phyloP scores from a whole-genome alignment of 257 asterid species.

The Leonotis leonurus region DNA sequence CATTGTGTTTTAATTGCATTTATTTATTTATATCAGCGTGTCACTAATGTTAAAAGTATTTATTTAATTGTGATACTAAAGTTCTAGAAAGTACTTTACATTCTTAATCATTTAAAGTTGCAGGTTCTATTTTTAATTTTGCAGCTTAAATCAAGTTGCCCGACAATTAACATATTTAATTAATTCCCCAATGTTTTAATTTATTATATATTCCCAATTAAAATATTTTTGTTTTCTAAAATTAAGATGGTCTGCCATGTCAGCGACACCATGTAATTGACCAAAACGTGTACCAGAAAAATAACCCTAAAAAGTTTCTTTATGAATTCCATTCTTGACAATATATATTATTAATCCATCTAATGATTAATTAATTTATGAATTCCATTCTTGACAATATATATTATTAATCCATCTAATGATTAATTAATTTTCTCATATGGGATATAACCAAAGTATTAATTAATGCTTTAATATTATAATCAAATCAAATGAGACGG shows the following conservation, averaged over 20 bases:
- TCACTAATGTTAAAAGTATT: background rate
- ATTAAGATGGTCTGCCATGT: background rate
- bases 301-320: slow-evolving; percentile 9
- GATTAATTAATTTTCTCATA: background rate
- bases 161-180: background rate
- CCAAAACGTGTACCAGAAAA: slow-evolving; percentile 10
- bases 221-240: background rate
- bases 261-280: slow-evolving; percentile 22
- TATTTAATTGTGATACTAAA: background rate
- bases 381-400: slow-evolving; percentile 2
- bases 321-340: background rate
- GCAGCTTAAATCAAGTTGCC: slow-evolving; percentile 4
- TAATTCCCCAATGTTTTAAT: no score
- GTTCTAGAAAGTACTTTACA: background rate
- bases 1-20: background rate
- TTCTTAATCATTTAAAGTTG: background rate
- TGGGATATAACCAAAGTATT: slow-evolving; percentile 3
- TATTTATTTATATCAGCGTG: no score
- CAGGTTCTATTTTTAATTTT: background rate
- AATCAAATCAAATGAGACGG: background rate
- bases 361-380: no score
- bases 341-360: background rate
- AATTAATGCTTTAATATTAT: background rate
- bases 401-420: background rate
- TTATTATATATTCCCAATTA: no score